Percentiles rank a stretch among this genome's conserved stretches.
These are phyloP conservation scores for Picochlorum sp. DNA, from an alignment of 139 green algal species.

Conservation along the genomic window DNA sequence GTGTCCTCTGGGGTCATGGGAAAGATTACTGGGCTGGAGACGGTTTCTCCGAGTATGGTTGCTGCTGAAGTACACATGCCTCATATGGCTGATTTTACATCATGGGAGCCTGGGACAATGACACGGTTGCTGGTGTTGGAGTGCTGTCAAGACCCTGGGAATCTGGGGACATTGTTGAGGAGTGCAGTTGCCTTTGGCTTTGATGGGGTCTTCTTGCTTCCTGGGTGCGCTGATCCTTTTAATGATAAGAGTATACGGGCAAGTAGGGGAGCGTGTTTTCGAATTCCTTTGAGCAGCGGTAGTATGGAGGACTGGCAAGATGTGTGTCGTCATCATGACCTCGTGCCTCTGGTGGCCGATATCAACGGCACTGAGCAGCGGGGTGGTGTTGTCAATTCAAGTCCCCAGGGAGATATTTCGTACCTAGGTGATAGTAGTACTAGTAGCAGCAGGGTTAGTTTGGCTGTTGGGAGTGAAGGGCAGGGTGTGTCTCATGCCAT, in stretches of 20 bases:
- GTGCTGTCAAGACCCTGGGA: conserved; percentile 47
- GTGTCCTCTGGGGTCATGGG: conserved; percentile 45
- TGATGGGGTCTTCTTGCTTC: conserved; percentile 61
- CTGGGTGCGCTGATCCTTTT: conserved; percentile 65
- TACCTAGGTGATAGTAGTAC: too few species aligned
- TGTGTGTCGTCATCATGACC: conserved; percentile 5
- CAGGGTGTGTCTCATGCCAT: conserved; percentile 50
- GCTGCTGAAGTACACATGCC: conserved; percentile 40
- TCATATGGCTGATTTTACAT: conserved; percentile 16
- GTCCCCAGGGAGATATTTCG: background rate
- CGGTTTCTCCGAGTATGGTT: conserved; percentile 10
- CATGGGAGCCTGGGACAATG: background rate
- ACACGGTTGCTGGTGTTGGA: conserved; percentile 63
- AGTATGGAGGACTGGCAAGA: conserved; percentile 25
- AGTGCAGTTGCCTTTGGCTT: conserved; percentile 70
- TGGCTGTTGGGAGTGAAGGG: conserved; percentile 74
- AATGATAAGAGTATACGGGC: conserved; percentile 61
- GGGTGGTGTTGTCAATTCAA: too few species aligned
- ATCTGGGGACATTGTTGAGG: conserved; percentile 58
- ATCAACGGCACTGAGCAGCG: conserved; percentile 4
- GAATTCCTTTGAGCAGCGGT: conserved; percentile 25
- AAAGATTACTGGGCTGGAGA: conserved; percentile 54
- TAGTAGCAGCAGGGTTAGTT: conserved; percentile 22
- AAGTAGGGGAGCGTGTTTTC: conserved; percentile 34
- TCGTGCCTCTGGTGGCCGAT: conserved; percentile 46